phyloP scores from a whole-genome alignment of 2,329 filamentous ascomycete genomes.

The Diaporthe amygdali region DNA sequence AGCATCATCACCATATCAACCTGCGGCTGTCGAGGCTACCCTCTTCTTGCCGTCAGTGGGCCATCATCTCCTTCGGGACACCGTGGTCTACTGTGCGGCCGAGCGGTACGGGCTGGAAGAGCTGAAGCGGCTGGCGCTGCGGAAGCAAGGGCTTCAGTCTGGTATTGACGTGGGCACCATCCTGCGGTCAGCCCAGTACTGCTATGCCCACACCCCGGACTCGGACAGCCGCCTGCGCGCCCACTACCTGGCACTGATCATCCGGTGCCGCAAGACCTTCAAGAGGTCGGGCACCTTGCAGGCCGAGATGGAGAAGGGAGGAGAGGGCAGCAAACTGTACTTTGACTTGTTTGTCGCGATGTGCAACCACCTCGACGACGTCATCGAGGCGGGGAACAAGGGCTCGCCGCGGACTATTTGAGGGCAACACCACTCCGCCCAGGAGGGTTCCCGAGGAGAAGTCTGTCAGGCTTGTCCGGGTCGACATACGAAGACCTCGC shows the following conservation, averaged over 20 bases:
- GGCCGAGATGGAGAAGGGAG: constrained; percentile 95
- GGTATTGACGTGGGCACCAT: constrained; percentile 93
- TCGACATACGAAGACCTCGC: constrained; percentile 15
- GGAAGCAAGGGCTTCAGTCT: constrained; percentile 92
- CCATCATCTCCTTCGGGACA: constrained; percentile 86
- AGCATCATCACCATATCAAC: constrained; percentile 56
- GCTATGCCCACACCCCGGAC: constrained; percentile 94
- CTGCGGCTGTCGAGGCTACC: constrained; percentile 73
- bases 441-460: background rate
- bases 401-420: constrained; percentile 63
- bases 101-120: constrained; percentile 91
- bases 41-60: constrained; percentile 77
- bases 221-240: constrained; percentile 90
- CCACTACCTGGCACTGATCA: constrained; percentile 96
- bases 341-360: constrained; percentile 98
- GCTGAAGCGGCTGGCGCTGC: constrained; percentile 87
- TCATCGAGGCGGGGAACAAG: constrained; percentile 82
- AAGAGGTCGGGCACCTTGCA: constrained; percentile 99
- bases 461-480: constrained; percentile 11
- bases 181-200: constrained; percentile 90
- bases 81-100: constrained; percentile 91
- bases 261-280: constrained; percentile 95
- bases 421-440: constrained; percentile 32
- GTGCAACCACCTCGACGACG: constrained; percentile 97
- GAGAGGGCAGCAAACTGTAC: constrained; percentile 77